A percentile compares a stretch with the other conserved stretches of the same genome.
These are phyloP conservation scores for Chamaecrista fasciculata DNA, from an alignment of 306 rosid species.

Conservation along the genomic window DNA sequence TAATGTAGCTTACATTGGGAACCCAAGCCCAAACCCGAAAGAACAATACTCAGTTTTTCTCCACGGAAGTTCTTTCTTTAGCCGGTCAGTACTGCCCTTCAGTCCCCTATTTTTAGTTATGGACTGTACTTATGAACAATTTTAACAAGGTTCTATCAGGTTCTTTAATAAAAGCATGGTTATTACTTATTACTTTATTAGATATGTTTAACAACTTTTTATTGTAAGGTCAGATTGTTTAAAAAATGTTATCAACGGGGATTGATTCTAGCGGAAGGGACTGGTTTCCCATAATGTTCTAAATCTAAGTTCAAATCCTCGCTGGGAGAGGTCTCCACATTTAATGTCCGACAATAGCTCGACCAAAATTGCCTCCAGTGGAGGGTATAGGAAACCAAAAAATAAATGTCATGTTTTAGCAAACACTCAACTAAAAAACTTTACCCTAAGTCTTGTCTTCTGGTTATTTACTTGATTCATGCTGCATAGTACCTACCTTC, in stretches of 20 bases:
- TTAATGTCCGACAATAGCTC: too few relatives aligned
- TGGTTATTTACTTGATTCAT: neutral
- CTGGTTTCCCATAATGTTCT: too few relatives aligned
- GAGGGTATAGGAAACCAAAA: too few relatives aligned
- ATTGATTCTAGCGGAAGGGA: too few relatives aligned
- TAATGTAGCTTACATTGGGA: conserved; percentile 42
- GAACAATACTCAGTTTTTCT: conserved; percentile 30
- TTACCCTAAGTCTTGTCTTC: neutral
- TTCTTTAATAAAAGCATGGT: neutral
- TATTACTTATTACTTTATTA: too few relatives aligned
- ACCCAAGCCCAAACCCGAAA: conserved; percentile 28
- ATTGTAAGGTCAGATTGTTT: too few relatives aligned
- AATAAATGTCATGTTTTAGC: neutral
- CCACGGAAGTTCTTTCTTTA: conserved; percentile 31
- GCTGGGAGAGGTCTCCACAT: too few relatives aligned
- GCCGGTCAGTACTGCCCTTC: conserved; percentile 29
- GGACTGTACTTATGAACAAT: neutral
- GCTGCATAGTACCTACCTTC: conserved; percentile 9
- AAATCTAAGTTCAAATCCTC: too few relatives aligned
- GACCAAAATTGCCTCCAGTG: too few relatives aligned
- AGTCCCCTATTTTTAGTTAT: neutral
- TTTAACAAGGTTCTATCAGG: neutral
- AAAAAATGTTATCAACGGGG: too few relatives aligned
- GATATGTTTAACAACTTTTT: too few relatives aligned
- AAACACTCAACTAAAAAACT: neutral